Evolutionary conservation across 73 alveolate species (phyloP).

Genomic region (Paramecium octaurelia): DNA sequence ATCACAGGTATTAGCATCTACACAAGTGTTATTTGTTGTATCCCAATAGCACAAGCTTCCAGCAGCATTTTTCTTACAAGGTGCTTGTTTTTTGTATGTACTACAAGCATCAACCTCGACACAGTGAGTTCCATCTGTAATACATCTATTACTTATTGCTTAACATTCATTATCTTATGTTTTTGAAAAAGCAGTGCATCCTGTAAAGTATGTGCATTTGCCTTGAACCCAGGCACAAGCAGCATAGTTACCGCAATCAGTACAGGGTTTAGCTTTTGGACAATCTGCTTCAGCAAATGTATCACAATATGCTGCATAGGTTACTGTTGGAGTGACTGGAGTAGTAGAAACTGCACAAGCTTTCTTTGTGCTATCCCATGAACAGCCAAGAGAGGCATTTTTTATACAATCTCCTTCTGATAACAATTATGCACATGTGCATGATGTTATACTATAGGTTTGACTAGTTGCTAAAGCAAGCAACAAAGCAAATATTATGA

Average conservation of each 20-base stretch:
- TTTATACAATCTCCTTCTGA: neutral
- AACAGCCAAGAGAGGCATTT: neutral
- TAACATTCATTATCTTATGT: neutral
- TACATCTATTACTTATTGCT: neutral
- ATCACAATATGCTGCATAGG: neutral
- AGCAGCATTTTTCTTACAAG: neutral
- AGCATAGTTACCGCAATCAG: neutral
- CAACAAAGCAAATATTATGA: neutral
- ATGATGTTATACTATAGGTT: neutral
- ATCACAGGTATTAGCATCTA: neutral
- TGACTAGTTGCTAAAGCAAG: neutral
- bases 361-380: neutral
- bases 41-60: neutral
- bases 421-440: neutral
- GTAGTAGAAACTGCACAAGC: neutral
- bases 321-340: neutral
- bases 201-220: neutral
- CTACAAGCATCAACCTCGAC: neutral
- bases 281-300: neutral
- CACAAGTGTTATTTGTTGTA: neutral
- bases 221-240: neutral
- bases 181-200: constrained; percentile 4
- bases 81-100: neutral
- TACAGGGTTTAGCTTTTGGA: neutral
- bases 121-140: constrained; percentile 35